These are phyloP conservation scores for Senna siamea DNA, from an alignment of 306 rosid genomes.

Conservation along the genomic window DNA sequence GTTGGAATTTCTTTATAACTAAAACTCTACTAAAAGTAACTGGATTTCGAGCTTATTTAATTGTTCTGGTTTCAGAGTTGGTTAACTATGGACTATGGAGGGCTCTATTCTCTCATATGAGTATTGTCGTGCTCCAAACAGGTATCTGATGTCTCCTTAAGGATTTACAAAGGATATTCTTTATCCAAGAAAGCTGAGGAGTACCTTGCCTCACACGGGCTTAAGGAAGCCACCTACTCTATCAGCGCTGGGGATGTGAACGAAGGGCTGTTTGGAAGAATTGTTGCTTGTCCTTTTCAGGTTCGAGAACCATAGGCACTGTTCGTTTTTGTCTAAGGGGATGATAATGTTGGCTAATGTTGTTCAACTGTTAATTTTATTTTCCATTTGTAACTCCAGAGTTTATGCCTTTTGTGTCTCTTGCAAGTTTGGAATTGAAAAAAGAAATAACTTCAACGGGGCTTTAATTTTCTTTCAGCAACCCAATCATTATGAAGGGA, in stretches of 20 bases:
- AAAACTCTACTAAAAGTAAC: no score
- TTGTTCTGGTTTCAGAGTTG: neutral
- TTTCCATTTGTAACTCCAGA: neutral
- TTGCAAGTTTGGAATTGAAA: conserved; percentile 2
- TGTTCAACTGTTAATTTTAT: neutral
- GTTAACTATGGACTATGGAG: neutral
- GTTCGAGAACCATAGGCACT: conserved; percentile 41
- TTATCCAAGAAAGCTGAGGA: conserved; percentile 67
- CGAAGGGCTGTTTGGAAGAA: conserved; percentile 62
- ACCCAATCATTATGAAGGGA: conserved; percentile 51
- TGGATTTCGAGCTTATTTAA: no score
- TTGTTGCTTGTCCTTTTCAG: conserved; percentile 71
- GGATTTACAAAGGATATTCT: conserved; percentile 69
- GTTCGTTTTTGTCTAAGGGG: neutral
- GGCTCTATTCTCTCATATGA: conserved; percentile 10
- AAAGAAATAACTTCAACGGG: conserved; percentile 8
- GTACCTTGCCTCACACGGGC: conserved; percentile 69
- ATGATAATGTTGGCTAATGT: conserved; percentile 21
- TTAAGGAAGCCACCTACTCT: conserved; percentile 67
- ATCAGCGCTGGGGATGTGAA: conserved; percentile 58
- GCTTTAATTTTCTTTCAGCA: conserved; percentile 57
- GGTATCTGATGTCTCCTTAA: conserved; percentile 56
- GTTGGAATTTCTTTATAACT: no score
- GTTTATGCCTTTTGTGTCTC: conserved; percentile 23
- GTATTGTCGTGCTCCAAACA: conserved; percentile 36